Evolutionary conservation across 169 alveolate genomes (phyloP).

Genomic region (Plasmodium sp.): DNA sequence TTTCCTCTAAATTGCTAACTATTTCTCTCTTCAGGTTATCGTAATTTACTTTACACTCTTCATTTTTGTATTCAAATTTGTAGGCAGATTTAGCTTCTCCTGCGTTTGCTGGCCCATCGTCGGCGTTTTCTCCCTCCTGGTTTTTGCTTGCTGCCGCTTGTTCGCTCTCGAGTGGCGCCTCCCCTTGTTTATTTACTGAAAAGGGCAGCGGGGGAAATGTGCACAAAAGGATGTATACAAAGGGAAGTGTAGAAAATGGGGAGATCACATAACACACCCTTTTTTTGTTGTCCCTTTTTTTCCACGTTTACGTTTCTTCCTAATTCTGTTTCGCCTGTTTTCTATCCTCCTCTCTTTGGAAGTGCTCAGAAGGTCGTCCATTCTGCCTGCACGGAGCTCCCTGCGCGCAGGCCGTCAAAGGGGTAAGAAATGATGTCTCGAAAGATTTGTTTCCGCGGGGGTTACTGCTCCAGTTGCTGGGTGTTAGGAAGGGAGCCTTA

Average conservation of each 20-base stretch:
- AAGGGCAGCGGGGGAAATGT: neutral
- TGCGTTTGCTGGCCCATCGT: neutral
- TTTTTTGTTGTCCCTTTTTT: neutral
- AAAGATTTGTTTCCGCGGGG: neutral
- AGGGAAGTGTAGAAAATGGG: neutral
- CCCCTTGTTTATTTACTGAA: neutral
- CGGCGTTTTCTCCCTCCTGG: neutral
- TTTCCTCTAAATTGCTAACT: constrained; percentile 5
- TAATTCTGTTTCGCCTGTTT: constrained; percentile 49
- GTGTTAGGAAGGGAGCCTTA: neutral
- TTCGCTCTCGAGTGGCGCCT: neutral
- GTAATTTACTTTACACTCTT: constrained; percentile 22
- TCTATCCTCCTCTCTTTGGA: constrained; percentile 68
- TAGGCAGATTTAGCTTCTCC: neutral
- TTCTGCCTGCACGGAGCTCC: neutral
- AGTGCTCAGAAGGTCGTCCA: constrained; percentile 12
- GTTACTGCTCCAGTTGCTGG: neutral
- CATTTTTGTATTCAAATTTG: constrained; percentile 34
- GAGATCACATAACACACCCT: neutral
- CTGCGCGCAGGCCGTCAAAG: neutral
- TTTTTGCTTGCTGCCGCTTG: neutral
- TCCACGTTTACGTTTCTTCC: constrained; percentile 14
- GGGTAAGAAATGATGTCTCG: neutral
- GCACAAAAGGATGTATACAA: neutral
- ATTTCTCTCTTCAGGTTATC: constrained; percentile 1